Conservation (phyloP, 2,329 filamentous ascomycete species). For the Lasiodiplodia sp. region DNA sequence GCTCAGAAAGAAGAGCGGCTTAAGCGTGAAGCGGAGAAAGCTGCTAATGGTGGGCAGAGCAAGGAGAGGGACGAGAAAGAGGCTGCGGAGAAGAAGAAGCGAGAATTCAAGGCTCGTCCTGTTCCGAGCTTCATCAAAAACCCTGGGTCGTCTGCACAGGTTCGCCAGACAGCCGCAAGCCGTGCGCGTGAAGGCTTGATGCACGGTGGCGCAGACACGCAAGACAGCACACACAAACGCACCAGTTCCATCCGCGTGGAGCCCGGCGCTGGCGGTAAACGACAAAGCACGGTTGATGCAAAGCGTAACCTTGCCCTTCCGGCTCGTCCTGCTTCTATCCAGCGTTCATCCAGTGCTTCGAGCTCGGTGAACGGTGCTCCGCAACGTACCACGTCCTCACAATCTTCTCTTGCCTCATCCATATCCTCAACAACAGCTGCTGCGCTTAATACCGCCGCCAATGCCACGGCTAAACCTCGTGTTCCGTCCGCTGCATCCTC, state of each 20-base stretch:
- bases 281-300: slow-evolving; percentile 19
- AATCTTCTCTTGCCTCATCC: slow-evolving; percentile 14
- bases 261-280: slow-evolving; percentile 1
- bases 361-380: slow-evolving; percentile 7
- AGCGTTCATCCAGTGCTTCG: slow-evolving; percentile 10
- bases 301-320: slow-evolving; percentile 22
- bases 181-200: slow-evolving; percentile 48
- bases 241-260: slow-evolving; percentile 5
- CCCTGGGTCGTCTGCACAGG: slow-evolving; percentile 40
- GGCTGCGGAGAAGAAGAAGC: slow-evolving; percentile 46
- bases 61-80: slow-evolving; percentile 38
- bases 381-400: slow-evolving; percentile 13
- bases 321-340: slow-evolving; percentile 1
- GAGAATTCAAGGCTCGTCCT: slow-evolving; percentile 57
- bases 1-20: slow-evolving; percentile 58
- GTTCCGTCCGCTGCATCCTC: slow-evolving; percentile 25
- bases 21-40: slow-evolving; percentile 41
- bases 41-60: slow-evolving; percentile 2
- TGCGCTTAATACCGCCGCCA: slow-evolving; percentile 29
- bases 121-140: slow-evolving; percentile 45
- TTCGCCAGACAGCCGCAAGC: slow-evolving; percentile 57
- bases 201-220: slow-evolving; percentile 2
- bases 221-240: slow-evolving; percentile 24
- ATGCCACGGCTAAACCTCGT: slow-evolving; percentile 21
- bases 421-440: slow-evolving; percentile 17